Conservation (phyloP, 306 rosid species). For the Malus fusca region DNA sequence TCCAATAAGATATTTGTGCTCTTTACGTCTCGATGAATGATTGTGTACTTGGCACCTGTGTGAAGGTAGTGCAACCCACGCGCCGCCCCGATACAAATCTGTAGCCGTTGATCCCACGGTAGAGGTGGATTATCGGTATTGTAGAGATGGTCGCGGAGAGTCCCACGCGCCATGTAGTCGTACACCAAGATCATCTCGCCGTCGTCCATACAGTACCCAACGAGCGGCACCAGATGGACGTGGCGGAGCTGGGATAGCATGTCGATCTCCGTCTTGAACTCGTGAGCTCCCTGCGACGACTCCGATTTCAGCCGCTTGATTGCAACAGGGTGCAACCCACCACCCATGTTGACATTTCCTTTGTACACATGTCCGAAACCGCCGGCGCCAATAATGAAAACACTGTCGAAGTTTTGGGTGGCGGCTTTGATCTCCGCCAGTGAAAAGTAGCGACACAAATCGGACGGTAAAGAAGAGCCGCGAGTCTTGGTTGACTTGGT, state of each 20-base stretch:
- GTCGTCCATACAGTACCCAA: conserved; percentile 10
- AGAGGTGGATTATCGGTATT: conserved; percentile 1
- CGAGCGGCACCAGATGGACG: conserved; percentile 9
- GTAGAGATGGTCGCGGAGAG: conserved; percentile 7
- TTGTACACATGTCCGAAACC: conserved; percentile 35
- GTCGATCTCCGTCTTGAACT: conserved; percentile 25
- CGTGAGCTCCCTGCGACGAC: conserved; percentile 11
- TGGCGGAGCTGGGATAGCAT: conserved; percentile 25
- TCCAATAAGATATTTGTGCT: conserved; percentile 14
- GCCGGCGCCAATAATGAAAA: conserved; percentile 24
- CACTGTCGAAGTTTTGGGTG: conserved; percentile 19
- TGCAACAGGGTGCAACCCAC: conserved; percentile 11
- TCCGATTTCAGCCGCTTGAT: conserved; percentile 14
- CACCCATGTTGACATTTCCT: conserved; percentile 10
- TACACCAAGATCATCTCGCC: conserved; percentile 20
- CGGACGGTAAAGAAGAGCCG: conserved; percentile 11
- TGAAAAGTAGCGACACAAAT: conserved; percentile 23
- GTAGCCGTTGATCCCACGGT: background rate
- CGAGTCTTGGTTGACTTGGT: conserved; percentile 13
- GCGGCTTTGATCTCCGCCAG: conserved; percentile 26
- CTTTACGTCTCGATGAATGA: conserved; percentile 28
- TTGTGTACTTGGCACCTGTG: background rate
- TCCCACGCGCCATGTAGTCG: conserved; percentile 17
- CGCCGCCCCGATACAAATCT: conserved; percentile 5
- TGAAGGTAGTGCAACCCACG: conserved; percentile 23